Percentiles rank a stretch among this genome's conserved stretches.
These are phyloP conservation scores for Fomitiporia mediterranea DNA, from an alignment of 1,284 basidiomycete genomes.

Conservation along the genomic window DNA sequence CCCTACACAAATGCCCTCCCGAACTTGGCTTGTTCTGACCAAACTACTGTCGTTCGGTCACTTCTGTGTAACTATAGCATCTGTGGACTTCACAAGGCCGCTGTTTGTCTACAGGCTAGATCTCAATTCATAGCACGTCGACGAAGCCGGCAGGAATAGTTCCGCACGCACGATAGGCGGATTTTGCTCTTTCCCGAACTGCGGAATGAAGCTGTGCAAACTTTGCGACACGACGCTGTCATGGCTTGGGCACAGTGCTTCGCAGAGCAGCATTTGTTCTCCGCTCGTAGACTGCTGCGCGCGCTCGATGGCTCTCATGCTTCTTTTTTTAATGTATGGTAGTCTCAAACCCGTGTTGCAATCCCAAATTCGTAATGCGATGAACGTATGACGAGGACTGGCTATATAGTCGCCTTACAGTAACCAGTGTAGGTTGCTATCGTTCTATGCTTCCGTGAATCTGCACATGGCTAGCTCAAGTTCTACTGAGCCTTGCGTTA, in stretches of 20 bases:
- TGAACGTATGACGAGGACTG: neutral
- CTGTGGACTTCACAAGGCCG: too few relatives aligned
- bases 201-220: conserved; percentile 10
- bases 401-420: conserved; percentile 5
- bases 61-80: neutral
- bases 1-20: too few relatives aligned
- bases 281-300: neutral
- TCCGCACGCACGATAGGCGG: too few relatives aligned
- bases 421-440: neutral
- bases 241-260: neutral
- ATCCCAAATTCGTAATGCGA: conserved; percentile 1
- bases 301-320: neutral
- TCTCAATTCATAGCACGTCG: too few relatives aligned
- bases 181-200: neutral
- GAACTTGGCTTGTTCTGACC: too few relatives aligned
- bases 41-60: too few relatives aligned
- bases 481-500: neutral
- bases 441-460: neutral
- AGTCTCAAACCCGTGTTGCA: neutral
- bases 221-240: neutral
- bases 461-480: neutral
- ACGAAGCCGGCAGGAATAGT: too few relatives aligned
- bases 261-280: neutral
- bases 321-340: neutral
- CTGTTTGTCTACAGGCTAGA: too few relatives aligned